phyloP scores from a whole-genome alignment of 2,329 filamentous ascomycete species.

The Fusarium acutatum region DNA sequence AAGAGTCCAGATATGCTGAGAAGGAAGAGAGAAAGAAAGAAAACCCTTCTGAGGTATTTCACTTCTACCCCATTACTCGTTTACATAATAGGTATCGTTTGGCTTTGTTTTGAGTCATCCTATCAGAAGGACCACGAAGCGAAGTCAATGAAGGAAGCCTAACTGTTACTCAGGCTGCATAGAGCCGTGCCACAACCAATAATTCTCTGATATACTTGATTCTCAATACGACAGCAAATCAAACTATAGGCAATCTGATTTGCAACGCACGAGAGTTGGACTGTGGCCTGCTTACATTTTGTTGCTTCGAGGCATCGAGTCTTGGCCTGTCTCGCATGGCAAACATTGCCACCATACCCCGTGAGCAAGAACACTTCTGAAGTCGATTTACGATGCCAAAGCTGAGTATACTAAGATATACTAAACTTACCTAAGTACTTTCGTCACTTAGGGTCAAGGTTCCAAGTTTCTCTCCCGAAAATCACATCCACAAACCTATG shows the following conservation, averaged over 20 bases:
- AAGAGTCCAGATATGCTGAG: background rate
- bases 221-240: too few relatives aligned
- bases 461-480: rapidly evolving
- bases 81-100: background rate
- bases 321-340: rapidly evolving
- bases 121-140: background rate
- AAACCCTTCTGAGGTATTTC: rapidly evolving
- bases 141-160: background rate
- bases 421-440: rapidly evolving
- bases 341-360: background rate
- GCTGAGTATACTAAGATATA: rapidly evolving
- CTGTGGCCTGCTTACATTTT: too few relatives aligned
- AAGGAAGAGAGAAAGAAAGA: background rate
- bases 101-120: rapidly evolving
- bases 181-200: background rate
- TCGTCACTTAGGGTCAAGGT: rapidly evolving
- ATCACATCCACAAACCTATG: rapidly evolving
- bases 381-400: too few relatives aligned
- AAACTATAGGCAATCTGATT: too few relatives aligned
- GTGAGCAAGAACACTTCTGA: too few relatives aligned
- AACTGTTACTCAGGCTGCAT: background rate
- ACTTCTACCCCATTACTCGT: rapidly evolving
- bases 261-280: too few relatives aligned
- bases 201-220: background rate
- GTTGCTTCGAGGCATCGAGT: background rate